Evolutionary conservation across 2,329 filamentous ascomycete species (phyloP).

Genomic region (Aspergillus sclerotialis): DNA sequence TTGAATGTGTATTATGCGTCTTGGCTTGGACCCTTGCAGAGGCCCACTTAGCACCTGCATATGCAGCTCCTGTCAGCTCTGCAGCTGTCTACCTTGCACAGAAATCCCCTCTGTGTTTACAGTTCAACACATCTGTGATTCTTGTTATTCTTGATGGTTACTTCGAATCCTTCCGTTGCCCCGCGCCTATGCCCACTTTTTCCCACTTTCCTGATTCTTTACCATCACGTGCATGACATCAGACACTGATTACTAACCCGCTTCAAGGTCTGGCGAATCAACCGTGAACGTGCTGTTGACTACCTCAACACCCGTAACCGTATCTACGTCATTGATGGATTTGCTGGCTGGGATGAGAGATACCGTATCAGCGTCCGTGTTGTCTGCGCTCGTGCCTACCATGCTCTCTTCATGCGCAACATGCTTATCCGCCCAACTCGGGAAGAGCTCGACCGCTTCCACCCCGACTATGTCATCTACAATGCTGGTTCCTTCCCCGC

Average conservation of each 20-base stretch:
- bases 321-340: constrained; percentile 97
- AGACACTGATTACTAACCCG: constrained; percentile 14
- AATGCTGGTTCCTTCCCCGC: constrained; percentile 97
- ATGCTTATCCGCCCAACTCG: constrained; percentile 94
- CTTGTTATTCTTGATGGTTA: no score
- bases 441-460: constrained; percentile 94
- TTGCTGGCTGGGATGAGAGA: constrained; percentile 95
- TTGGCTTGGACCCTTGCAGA: no score
- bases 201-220: constrained; percentile 7
- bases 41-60: no score
- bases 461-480: constrained; percentile 99
- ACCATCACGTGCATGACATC: constrained; percentile 22
- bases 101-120: no score
- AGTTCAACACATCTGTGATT: no score
- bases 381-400: constrained; percentile 97
- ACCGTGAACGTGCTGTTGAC: constrained; percentile 96
- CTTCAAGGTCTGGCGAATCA: constrained; percentile 93
- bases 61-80: no score
- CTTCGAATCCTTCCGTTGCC: constrained; percentile 6
- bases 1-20: no score
- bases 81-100: no score
- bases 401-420: constrained; percentile 99
- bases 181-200: constrained; percentile 15
- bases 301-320: constrained; percentile 98
- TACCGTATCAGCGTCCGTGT: constrained; percentile 97